Evolutionary conservation across 805 yeast species (phyloP), one percentile per base, ranked within the genome.

Genomic region (Candida berthetii): DNA sequence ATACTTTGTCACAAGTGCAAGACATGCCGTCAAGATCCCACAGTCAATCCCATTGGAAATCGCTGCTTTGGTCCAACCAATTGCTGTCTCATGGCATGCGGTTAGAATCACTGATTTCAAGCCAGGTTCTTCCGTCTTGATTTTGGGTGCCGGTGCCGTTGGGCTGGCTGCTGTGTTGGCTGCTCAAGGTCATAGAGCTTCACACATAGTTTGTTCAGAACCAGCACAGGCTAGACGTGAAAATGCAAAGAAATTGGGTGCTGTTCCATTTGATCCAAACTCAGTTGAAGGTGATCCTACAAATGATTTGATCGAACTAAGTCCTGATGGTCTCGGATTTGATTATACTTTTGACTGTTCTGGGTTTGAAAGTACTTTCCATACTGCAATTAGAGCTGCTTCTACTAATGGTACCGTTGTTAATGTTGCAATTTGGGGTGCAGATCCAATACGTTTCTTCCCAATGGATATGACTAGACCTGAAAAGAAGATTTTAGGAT

Each of bases 381-480:
- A 66, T 37, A 67, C 80, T 4, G 74, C 77, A 3, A 54, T 80
- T 31, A 64, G 62, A 31, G 75, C 77, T 4, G 59, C 77, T 8
- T 62, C 71, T 1, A 71, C 76, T 6, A 68, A 74, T 46, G 86
- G 86, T 36, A 64, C 66, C 2, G 74, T 79, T n/a, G 75, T 77
- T 25, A 80, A 80, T 56, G 72, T 80, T 42, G 86, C 86, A 5
- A 74, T 81, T 35, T 80, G 84, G 83, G 78, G 80, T 17, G 66
- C 69, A 36, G 62, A 68, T 31, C 70, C 78, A 7, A 60, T 72
- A 20, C 63, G 62, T 14, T 73, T 69, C 53, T 66, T 66, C 47
- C 82, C 82, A 41, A 78, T 76, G 80, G 70, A 68, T 46, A 58
- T 76, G 16, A 72, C 82, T 4, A 61, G 69, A 49, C 68, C 69